Evolutionary conservation across 345 rosid species (phyloP).

Genomic region (Odontarrhena argentea): DNA sequence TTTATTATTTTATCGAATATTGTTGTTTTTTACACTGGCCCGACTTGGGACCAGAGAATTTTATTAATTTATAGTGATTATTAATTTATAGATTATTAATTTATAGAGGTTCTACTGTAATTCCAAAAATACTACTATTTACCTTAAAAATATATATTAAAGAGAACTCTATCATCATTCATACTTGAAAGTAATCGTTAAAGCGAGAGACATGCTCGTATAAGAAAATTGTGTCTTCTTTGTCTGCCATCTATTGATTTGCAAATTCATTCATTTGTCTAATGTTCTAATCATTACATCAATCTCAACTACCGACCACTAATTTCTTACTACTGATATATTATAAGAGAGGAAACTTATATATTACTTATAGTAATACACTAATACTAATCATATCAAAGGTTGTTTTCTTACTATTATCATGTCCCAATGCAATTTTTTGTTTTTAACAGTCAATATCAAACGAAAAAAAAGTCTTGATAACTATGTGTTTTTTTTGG

Average conservation of each 20-base stretch:
- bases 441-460: too few relatives aligned
- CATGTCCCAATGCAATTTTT: background rate
- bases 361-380: background rate
- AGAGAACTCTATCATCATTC: too few relatives aligned
- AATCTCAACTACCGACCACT: constrained; percentile 6
- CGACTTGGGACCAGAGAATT: too few relatives aligned
- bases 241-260: constrained; percentile 10
- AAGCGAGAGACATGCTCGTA: too few relatives aligned
- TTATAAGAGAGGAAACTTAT: constrained; percentile 6
- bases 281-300: background rate
- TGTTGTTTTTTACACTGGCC: too few relatives aligned
- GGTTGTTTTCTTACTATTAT: background rate
- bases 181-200: too few relatives aligned
- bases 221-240: background rate
- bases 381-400: background rate
- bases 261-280: background rate
- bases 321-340: background rate
- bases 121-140: too few relatives aligned
- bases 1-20: too few relatives aligned
- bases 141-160: too few relatives aligned
- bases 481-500: background rate
- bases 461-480: background rate
- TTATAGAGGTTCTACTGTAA: too few relatives aligned
- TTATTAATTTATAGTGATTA: too few relatives aligned
- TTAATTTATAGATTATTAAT: too few relatives aligned